A percentile compares a stretch with the other conserved stretches of the same genome.
phyloP scores from a whole-genome alignment of 805 yeast species.

The Suhomyces vadensis region DNA sequence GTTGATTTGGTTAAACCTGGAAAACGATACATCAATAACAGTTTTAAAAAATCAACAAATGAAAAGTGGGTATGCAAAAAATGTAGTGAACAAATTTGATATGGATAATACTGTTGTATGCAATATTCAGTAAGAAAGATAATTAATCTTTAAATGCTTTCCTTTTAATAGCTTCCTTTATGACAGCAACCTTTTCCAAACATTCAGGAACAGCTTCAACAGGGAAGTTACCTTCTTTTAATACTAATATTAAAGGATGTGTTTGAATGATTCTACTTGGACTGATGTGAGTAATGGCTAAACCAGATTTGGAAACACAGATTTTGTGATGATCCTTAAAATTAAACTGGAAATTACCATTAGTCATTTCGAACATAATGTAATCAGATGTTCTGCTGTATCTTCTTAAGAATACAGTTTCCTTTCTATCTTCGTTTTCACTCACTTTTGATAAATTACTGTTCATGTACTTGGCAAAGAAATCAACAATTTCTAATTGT shows the following conservation, averaged over 20 bases:
- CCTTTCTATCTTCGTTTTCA: constrained; percentile 60
- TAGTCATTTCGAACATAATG: constrained; percentile 90
- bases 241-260: constrained; percentile 50
- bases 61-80: no score
- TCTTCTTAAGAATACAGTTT: constrained; percentile 75
- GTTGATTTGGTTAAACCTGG: no score
- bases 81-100: no score
- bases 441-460: constrained; percentile 83
- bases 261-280: constrained; percentile 74
- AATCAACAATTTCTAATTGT: constrained; percentile 82
- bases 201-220: constrained; percentile 43
- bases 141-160: constrained; percentile 28
- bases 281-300: constrained; percentile 76
- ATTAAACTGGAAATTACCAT: constrained; percentile 91
- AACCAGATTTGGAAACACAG: constrained; percentile 74
- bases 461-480: constrained; percentile 89
- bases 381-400: constrained; percentile 76
- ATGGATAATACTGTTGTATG: no score
- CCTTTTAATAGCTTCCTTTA: constrained; percentile 64
- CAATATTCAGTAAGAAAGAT: constrained; percentile 2
- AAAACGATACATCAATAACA: no score
- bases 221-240: constrained; percentile 46
- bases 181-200: constrained; percentile 41
- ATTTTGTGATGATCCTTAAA: constrained; percentile 93
- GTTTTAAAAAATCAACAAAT: no score